Evolutionary conservation across 1,284 basidiomycete genomes (phyloP), one percentile per base, ranked within the genome.

Genomic region (Boletus austroedulis): DNA sequence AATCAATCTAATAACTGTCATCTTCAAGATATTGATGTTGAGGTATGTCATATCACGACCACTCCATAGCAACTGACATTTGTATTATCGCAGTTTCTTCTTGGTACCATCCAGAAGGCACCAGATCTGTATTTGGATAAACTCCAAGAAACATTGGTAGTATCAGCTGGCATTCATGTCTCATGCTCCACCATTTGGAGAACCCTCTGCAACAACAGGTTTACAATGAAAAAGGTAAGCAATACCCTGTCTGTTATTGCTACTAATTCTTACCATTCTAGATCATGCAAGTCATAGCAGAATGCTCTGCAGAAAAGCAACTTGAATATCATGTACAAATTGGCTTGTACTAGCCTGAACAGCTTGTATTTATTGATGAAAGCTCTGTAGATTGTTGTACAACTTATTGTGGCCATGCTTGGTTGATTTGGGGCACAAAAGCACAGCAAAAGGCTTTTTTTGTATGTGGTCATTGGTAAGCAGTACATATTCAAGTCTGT

Each of bases 211-310:
- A 63, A 62, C 5, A 17, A 17, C 2, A 52, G 57, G 1, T 66
- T 67, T 43, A 64, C 56, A 1, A 60, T 65, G 61, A 72, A 72
- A 31, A 67, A 71, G 62, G 69, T 69, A 45, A 10, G 23, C 17
- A 4, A 12, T 9, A 5, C 4, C 2, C 1, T 3, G 10, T 23
- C 7, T 0, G 24, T 24, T 17, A 12, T 32, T n/a, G n/a, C n/a
- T n/a, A n/a, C n/a, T n/a, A n/a, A n/a, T n/a, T n/a, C n/a, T n/a
- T n/a, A n/a, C n/a, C n/a, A n/a, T 9, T 28, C 7, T 36, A 73
- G 72, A 58, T 75, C n/a, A 66, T 59, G 4, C 23, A 58, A 12
- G 36, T 59, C 49, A 70, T 67, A 2, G 48, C 60, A 11, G 71
- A 76, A 45, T 29, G 62, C 0, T 67, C 65, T 19, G 69, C 65